A percentile compares a stretch with the other conserved stretches of the same genome.
These are phyloP conservation scores for Globisporangium splendens DNA, from an alignment of 352 stramenopile genomes.

Conservation along the genomic window DNA sequence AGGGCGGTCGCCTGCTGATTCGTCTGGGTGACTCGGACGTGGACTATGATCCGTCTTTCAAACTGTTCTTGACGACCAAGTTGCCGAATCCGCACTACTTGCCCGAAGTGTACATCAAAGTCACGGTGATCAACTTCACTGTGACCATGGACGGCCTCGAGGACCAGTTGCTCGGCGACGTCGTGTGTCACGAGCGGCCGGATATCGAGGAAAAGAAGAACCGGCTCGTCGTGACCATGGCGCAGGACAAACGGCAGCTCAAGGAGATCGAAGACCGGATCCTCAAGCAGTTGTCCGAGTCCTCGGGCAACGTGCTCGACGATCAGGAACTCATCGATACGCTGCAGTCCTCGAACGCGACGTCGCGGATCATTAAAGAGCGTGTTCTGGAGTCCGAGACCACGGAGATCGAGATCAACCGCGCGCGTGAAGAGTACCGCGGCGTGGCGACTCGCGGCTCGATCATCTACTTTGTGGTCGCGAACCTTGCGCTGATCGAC, in stretches of 20 bases:
- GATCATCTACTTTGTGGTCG: slow-evolving; percentile 95
- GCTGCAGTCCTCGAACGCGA: slow-evolving; percentile 83
- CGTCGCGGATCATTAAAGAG: slow-evolving; percentile 85
- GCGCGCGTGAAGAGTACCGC: slow-evolving; percentile 87
- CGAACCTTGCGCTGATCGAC: slow-evolving; percentile 89
- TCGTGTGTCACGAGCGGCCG: slow-evolving; percentile 89
- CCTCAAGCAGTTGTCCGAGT: slow-evolving; percentile 90
- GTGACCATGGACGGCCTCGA: slow-evolving; percentile 93
- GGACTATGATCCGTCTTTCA: slow-evolving; percentile 91
- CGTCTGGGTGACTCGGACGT: slow-evolving; percentile 91
- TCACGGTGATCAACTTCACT: slow-evolving; percentile 96
- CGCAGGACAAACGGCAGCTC: slow-evolving; percentile 90
- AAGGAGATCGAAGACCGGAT: slow-evolving; percentile 93
- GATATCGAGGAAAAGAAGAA: slow-evolving; percentile 95
- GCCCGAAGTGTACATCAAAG: slow-evolving; percentile 95
- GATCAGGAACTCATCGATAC: slow-evolving; percentile 90
- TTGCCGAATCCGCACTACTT: slow-evolving; percentile 93
- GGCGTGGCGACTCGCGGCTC: slow-evolving; percentile 88
- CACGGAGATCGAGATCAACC: slow-evolving; percentile 90
- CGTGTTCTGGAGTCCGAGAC: slow-evolving; percentile 88
- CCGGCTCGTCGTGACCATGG: slow-evolving; percentile 90
- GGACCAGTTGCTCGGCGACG: slow-evolving; percentile 90
- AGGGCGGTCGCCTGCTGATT: slow-evolving; percentile 86
- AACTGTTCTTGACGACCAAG: slow-evolving; percentile 93
- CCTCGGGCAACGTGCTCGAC: slow-evolving; percentile 90